Conservation (phyloP, 257 asterid genomes). For the Henckelia pumila region DNA sequence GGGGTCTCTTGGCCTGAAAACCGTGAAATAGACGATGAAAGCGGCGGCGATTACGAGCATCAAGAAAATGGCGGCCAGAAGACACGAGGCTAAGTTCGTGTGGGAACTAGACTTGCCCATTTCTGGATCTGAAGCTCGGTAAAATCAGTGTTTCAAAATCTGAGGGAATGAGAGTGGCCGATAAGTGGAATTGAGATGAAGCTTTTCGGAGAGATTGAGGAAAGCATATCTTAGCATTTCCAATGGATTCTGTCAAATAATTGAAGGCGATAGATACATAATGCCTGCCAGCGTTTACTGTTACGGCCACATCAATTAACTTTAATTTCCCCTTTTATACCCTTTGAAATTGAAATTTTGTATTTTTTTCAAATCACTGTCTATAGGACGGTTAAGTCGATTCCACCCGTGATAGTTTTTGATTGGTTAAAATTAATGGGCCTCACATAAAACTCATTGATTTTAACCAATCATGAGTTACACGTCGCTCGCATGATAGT, state of each 20-base stretch:
- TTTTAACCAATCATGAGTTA: too few species aligned
- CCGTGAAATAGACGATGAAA: constrained; percentile 61
- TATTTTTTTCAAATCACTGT: too few species aligned
- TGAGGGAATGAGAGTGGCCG: too few species aligned
- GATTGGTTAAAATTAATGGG: too few species aligned
- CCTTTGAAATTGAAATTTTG: neutral
- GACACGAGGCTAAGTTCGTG: constrained; percentile 75
- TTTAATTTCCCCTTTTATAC: neutral
- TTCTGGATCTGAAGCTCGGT: constrained; percentile 4
- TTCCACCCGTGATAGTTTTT: too few species aligned
- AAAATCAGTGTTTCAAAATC: neutral
- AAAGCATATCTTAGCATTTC: neutral
- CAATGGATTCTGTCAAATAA: too few species aligned
- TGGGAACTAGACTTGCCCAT: constrained; percentile 51
- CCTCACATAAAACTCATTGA: too few species aligned
- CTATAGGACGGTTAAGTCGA: too few species aligned
- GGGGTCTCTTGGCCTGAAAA: constrained; percentile 71
- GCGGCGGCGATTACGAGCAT: constrained; percentile 46
- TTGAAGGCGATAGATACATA: too few species aligned
- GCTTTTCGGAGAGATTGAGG: neutral
- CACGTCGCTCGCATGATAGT: too few species aligned
- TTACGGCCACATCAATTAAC: neutral
- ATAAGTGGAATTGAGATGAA: neutral
- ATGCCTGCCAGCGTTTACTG: too few species aligned
- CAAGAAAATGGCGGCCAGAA: constrained; percentile 68